Evolutionary conservation across 1,139 yeast genomes (phyloP), one percentile per base, ranked within the genome.

Genomic region (Suhomyces kunorum): DNA sequence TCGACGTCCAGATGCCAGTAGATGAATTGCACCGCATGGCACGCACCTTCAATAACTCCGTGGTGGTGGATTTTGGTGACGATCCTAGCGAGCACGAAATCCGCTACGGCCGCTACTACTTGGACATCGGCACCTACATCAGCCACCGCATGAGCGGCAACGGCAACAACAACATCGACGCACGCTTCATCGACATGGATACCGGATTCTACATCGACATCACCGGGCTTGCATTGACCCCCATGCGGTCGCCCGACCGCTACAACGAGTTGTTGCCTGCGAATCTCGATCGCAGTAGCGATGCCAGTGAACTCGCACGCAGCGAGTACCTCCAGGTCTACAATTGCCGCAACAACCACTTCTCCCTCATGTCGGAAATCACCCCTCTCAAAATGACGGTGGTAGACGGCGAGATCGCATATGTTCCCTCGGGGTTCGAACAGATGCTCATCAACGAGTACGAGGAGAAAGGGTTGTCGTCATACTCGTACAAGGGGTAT

Each of bases 331-430:
- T 48, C 25, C 31, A 46, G 29, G 46, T 45, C 4, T 54, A 47
- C 40, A 50, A 51, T 38, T 55, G 59, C 43, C 38, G 53, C 12
- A 54, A 55, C 47, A 42, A 51, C 39, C 59, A 55, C 27, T 55
- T 53, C 33, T 16, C 43, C 18, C 42, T 46, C 17, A 48, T 67
- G 11, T 38, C 45, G 8, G 72, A 67, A 43, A 42, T 70, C 17
- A 47, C 55, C 13, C 75, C 74, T 0, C 50, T 70, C 26, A 53
- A 47, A 34, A 47, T 67, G 28, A 49, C 71, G 1, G 41, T 55
- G 25, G 55, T 56, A 23, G 74, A 70, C 47, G 72, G 73, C 1
- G 63, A 62, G 42, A 56, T 56, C 14, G 59, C 63, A 0, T 66
- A 65, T 43, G 45, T 68, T 25, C 74, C 74, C 1, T 41, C 53